A percentile compares a stretch with the other conserved stretches of the same genome.
phyloP scores from a whole-genome alignment of 2,329 filamentous ascomycete species.

The Aspergillus brunneoviolaceus region DNA sequence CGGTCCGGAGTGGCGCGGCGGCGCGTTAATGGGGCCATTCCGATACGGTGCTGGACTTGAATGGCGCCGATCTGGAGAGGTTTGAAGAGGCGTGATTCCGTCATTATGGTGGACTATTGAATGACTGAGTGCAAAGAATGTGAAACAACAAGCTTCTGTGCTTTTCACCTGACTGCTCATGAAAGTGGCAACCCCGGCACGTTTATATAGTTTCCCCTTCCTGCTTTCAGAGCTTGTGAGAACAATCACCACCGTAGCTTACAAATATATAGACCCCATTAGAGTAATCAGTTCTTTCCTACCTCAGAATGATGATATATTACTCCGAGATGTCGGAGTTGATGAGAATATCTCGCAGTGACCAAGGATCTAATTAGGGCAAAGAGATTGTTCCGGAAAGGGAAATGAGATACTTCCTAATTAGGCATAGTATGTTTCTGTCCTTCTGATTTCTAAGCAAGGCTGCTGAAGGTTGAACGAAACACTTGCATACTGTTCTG shows the following conservation, averaged over 20 bases:
- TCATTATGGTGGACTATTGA: neutral
- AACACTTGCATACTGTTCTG: neutral
- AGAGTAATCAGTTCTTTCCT: too few relatives aligned
- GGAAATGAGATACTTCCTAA: conserved; percentile 8
- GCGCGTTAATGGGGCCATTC: conserved; percentile 56
- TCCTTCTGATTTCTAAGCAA: neutral
- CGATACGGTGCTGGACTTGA: conserved; percentile 45
- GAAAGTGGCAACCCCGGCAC: too few relatives aligned
- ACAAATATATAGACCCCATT: too few relatives aligned
- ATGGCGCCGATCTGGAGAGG: conserved; percentile 41
- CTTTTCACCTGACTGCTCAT: too few relatives aligned
- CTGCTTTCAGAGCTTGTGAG: too few relatives aligned
- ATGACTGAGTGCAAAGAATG: too few relatives aligned
- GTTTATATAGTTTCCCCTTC: too few relatives aligned
- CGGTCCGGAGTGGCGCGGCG: conserved; percentile 49
- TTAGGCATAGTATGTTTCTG: neutral
- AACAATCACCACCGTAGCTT: too few relatives aligned
- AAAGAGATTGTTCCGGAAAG: neutral
- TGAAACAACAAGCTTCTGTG: too few relatives aligned
- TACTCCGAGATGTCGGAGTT: too few relatives aligned
- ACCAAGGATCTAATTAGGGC: neutral
- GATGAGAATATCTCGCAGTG: too few relatives aligned
- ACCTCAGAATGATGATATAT: too few relatives aligned
- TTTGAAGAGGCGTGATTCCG: conserved; percentile 1
- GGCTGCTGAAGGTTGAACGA: neutral